A percentile compares a stretch with the other conserved stretches of the same genome.
Conservation (phyloP, 2,329 filamentous ascomycete genomes). For the Stagonosporopsis tanaceti region DNA sequence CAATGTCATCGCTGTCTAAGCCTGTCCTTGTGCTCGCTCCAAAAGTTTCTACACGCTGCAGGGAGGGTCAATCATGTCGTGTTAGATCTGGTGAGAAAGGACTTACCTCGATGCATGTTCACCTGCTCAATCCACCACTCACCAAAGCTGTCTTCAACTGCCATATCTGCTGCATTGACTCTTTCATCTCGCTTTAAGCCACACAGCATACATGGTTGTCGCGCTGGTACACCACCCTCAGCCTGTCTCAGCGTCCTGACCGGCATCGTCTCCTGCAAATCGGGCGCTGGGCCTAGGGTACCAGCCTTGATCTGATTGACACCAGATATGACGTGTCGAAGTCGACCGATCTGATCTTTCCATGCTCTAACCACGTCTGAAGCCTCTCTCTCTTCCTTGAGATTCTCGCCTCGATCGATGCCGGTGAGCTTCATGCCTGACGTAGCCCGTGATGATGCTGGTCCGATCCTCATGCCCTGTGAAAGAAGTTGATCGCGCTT, state of each 20-base stretch:
- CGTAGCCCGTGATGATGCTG: conserved; percentile 70
- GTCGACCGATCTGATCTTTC: conserved; percentile 76
- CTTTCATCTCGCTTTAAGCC: conserved; percentile 89
- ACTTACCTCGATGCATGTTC: conserved; percentile 70
- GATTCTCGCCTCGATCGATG: conserved; percentile 82
- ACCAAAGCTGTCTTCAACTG: conserved; percentile 88
- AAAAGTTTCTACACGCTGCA: conserved; percentile 80
- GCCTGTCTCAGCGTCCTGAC: conserved; percentile 68
- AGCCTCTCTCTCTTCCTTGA: conserved; percentile 84
- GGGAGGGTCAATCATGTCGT: not conserved
- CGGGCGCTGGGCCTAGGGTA: conserved; percentile 66
- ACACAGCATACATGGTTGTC: conserved; percentile 82
- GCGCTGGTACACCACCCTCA: conserved; percentile 75
- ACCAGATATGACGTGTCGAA: conserved; percentile 76
- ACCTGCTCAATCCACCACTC: conserved; percentile 90
- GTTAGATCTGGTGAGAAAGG: not conserved
- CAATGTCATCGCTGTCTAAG: conserved; percentile 70
- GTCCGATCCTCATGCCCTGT: conserved; percentile 86
- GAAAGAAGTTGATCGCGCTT: conserved; percentile 85
- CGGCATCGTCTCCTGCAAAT: conserved; percentile 73
- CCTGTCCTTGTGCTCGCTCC: conserved; percentile 76
- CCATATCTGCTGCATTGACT: conserved; percentile 75
- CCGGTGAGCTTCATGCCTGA: conserved; percentile 92
- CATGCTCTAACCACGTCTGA: conserved; percentile 78
- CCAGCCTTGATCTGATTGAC: conserved; percentile 60